A percentile compares a stretch with the other conserved stretches of the same genome.
phyloP scores from a whole-genome alignment of 2,329 filamentous ascomycete genomes.

The Furcasterigmium furcatum region DNA sequence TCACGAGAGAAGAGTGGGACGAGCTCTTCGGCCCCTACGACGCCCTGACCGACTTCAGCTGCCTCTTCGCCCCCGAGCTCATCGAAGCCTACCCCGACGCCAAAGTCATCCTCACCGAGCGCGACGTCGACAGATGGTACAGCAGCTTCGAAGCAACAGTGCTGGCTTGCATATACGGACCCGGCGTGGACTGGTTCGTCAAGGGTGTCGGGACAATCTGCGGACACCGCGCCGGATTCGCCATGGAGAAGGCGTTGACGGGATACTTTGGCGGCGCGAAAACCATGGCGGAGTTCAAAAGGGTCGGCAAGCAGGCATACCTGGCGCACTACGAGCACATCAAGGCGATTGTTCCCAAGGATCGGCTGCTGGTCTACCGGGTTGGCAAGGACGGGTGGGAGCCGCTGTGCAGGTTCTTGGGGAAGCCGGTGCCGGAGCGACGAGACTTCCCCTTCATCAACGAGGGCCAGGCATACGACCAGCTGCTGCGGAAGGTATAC shows the following conservation, averaged over 20 bases:
- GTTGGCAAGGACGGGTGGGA: conserved; percentile 34
- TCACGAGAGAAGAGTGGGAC: conserved; percentile 24
- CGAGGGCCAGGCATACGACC: conserved; percentile 13
- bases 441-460: conserved; percentile 28
- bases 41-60: conserved; percentile 23
- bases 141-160: conserved; percentile 25
- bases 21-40: conserved; percentile 24
- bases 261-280: conserved; percentile 11
- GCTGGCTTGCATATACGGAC: conserved; percentile 17
- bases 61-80: conserved; percentile 21
- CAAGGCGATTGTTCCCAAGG: conserved; percentile 6
- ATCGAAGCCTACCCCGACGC: conserved; percentile 26
- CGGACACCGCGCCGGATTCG: conserved; percentile 20
- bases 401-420: conserved; percentile 37
- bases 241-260: conserved; percentile 19
- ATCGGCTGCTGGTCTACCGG: conserved; percentile 8
- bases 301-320: conserved; percentile 7
- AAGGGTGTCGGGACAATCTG: conserved; percentile 23
- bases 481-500: background rate
- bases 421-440: conserved; percentile 24
- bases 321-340: conserved; percentile 8
- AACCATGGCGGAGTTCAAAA: conserved; percentile 10
- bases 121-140: conserved; percentile 26
- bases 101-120: conserved; percentile 26
- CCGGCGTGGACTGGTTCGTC: conserved; percentile 13